Evolutionary conservation across 768 basidiomycete species (phyloP).

Genomic region (Boletellus sp.): DNA sequence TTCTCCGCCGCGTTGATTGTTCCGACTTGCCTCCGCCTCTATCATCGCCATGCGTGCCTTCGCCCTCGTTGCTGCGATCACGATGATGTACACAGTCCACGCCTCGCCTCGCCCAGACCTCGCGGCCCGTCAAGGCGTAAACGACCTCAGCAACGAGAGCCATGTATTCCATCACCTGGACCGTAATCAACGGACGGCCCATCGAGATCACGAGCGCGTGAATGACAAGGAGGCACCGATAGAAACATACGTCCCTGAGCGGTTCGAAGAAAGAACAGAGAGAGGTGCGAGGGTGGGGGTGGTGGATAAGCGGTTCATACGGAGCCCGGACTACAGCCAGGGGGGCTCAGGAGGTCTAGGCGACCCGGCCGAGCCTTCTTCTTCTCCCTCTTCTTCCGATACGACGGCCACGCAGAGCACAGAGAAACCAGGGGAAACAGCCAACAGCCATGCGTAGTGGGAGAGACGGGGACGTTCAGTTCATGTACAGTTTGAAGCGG

Average conservation of each 20-base stretch:
- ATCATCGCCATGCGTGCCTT: slow-evolving; percentile 27
- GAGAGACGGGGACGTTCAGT: not conserved
- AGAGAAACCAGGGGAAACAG: slow-evolving; percentile 3
- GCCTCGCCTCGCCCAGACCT: slow-evolving; percentile 27
- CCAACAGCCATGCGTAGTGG: slow-evolving; percentile 6
- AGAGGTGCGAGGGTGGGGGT: not conserved
- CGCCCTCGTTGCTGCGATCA: slow-evolving; percentile 25
- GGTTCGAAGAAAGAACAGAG: not conserved
- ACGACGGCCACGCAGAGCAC: slow-evolving; percentile 14
- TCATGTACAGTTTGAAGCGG: not conserved
- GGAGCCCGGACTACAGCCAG: slow-evolving; percentile 27
- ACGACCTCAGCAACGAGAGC: slow-evolving; percentile 18
- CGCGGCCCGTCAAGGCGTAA: slow-evolving; percentile 8
- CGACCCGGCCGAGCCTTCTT: slow-evolving; percentile 1
- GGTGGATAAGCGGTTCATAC: slow-evolving; percentile 18
- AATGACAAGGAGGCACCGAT: not conserved
- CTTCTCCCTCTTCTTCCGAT: slow-evolving; percentile 5
- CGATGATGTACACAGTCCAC: slow-evolving; percentile 13
- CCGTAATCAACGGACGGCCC: slow-evolving; percentile 26
- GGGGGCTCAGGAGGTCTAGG: slow-evolving; percentile 4
- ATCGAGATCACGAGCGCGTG: slow-evolving; percentile 8
- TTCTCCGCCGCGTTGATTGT: not conserved
- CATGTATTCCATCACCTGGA: slow-evolving; percentile 30
- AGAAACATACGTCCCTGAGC: not conserved
- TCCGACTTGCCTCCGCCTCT: slow-evolving; percentile 10